Conservation (phyloP, 2,329 filamentous ascomycete species). For the Aureobasidium sp. region DNA sequence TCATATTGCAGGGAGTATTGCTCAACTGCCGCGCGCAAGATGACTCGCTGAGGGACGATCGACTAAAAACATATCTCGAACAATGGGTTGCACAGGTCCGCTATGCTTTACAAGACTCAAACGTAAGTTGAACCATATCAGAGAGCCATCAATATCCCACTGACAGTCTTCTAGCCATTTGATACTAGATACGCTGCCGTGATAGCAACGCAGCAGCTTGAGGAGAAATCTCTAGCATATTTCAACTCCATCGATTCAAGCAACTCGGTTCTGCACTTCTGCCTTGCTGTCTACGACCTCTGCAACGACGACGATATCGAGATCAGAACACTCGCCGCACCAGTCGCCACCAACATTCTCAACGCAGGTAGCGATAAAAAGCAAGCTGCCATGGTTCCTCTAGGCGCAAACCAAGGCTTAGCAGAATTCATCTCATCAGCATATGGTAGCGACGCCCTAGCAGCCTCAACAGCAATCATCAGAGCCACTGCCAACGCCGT, state of each 20-base stretch:
- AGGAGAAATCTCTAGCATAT: neutral
- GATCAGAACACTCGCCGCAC: slow-evolving; percentile 58
- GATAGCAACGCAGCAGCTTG: slow-evolving; percentile 17
- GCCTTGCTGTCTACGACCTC: slow-evolving; percentile 63
- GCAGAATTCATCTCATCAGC: slow-evolving; percentile 23
- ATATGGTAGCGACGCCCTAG: neutral
- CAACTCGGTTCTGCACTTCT: slow-evolving; percentile 41
- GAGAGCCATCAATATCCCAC: neutral
- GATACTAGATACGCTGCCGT: slow-evolving; percentile 23
- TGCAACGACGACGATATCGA: slow-evolving; percentile 91
- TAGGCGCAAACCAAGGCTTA: slow-evolving; percentile 38
- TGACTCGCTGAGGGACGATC: neutral
- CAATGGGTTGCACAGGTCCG: neutral
- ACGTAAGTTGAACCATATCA: neutral
- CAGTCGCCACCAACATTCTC: slow-evolving; percentile 41
- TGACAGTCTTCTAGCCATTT: slow-evolving; percentile 13
- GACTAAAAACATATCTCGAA: neutral
- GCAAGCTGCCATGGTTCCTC: slow-evolving; percentile 33
- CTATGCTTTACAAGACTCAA: slow-evolving; percentile 16
- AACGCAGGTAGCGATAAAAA: slow-evolving; percentile 15
- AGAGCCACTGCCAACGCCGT: slow-evolving; percentile 6
- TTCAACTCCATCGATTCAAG: neutral
- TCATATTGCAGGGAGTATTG: slow-evolving; percentile 3
- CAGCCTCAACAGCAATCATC: neutral
- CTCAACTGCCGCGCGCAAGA: neutral